Conservation (phyloP, 768 basidiomycete genomes). For the Candolleomyces aberdarensis region DNA sequence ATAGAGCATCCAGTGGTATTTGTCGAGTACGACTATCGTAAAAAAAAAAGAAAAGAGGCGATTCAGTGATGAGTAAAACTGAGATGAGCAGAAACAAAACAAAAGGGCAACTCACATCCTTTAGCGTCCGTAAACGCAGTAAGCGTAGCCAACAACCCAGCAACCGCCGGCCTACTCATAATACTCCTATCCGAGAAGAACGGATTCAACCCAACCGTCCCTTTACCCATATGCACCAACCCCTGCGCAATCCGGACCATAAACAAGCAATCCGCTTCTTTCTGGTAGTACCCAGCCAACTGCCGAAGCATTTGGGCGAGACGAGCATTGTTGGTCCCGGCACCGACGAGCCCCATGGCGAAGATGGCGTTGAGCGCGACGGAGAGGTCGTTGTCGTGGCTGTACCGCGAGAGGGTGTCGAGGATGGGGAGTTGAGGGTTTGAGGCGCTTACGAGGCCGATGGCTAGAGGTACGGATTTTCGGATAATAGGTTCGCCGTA, state of each 20-base stretch:
- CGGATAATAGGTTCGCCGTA: slow-evolving; percentile 94
- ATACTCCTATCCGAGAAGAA: slow-evolving; percentile 93
- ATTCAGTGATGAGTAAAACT: neutral
- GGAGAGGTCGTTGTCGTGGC: slow-evolving; percentile 96
- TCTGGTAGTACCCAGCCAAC: slow-evolving; percentile 96
- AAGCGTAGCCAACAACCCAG: slow-evolving; percentile 83
- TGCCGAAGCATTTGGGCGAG: slow-evolving; percentile 97
- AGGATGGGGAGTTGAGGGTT: slow-evolving; percentile 94
- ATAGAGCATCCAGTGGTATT: slow-evolving; percentile 98
- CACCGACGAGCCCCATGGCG: slow-evolving; percentile 97
- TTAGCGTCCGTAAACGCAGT: slow-evolving; percentile 94
- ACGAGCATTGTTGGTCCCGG: slow-evolving; percentile 98
- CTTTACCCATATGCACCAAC: slow-evolving; percentile 99
- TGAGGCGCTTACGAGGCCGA: slow-evolving; percentile 91
- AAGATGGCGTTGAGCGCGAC: slow-evolving; percentile 98
- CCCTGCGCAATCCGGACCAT: slow-evolving; percentile 96
- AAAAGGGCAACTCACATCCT: slow-evolving; percentile 62
- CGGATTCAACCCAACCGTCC: slow-evolving; percentile 94
- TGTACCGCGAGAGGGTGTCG: slow-evolving; percentile 97
- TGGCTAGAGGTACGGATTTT: slow-evolving; percentile 89
- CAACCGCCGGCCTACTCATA: slow-evolving; percentile 85
- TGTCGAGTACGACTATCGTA: slow-evolving; percentile 85
- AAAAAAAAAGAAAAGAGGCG: slow-evolving; percentile 4
- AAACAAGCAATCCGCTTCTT: slow-evolving; percentile 95
- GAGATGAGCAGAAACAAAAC: neutral